A percentile compares a stretch with the other conserved stretches of the same genome.
Conservation (phyloP, 257 asterid genomes). For the Anisodus tanguticus region DNA sequence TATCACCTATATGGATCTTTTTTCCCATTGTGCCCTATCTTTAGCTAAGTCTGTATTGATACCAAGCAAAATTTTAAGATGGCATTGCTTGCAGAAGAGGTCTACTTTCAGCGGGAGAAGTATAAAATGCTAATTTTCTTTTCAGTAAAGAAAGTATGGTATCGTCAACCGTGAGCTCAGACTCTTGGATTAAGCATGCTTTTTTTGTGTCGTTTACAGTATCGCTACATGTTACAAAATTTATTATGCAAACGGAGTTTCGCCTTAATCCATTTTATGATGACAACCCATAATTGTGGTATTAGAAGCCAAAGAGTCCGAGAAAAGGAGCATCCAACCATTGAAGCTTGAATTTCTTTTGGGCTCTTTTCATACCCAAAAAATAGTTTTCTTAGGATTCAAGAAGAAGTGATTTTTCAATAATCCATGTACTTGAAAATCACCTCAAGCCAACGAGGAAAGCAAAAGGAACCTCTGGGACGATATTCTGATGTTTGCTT, state of each 20-base stretch:
- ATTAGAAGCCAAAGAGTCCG: not conserved
- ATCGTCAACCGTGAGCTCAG: not conserved
- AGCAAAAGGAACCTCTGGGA: constrained; percentile 73
- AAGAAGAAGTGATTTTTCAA: not conserved
- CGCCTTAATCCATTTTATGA: not conserved
- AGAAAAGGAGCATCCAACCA: not conserved
- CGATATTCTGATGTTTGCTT: constrained; percentile 53
- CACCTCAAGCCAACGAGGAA: constrained; percentile 99
- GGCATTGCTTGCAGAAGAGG: constrained; percentile 15
- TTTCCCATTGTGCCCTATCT: too few relatives aligned
- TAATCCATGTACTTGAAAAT: not conserved
- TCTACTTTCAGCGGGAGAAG: not conserved
- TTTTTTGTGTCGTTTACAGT: not conserved
- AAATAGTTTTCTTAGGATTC: not conserved
- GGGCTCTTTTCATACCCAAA: not conserved
- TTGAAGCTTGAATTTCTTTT: not conserved
- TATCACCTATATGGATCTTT: too few relatives aligned
- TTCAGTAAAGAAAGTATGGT: constrained; percentile 13
- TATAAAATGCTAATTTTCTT: constrained; percentile 2
- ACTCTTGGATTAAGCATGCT: constrained; percentile 2
- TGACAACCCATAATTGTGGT: not conserved
- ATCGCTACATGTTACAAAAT: constrained; percentile 14
- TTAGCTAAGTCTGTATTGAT: too few relatives aligned
- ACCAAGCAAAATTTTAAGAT: constrained; percentile 12
- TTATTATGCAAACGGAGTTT: not conserved